Base-by-base conservation (phyloP, 768 basidiomycete genomes). In the Pseudohyphozyma bogoriensis region DNA sequence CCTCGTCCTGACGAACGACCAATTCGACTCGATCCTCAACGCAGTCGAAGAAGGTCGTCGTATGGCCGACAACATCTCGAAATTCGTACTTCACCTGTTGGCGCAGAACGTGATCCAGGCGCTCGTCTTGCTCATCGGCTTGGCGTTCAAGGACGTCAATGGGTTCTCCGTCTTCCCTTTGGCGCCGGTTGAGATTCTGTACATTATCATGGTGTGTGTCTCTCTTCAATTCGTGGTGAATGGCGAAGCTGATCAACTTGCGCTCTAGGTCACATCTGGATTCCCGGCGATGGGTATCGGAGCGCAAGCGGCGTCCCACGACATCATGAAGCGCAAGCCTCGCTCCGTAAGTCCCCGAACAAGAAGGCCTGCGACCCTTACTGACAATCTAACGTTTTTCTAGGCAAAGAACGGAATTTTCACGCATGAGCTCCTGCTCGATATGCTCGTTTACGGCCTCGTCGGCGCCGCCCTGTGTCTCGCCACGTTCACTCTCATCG, bases 11-110 rank as follows among this genome's bases (percentile, higher is more conserved):
- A 76, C 83, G 51, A 80, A 83, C 58, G 81, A 82, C 69, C 82
- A 83, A 69, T 83, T 86, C 65, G 80, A 82, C 1, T 31, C 28
- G 9, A 84, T 85, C 61, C 77, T 82, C 51, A 77, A 78, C 46
- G 84, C 81, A 2, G 79, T 85, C 66, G 77, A 82, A 71, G 83
- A 83, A 70, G 84, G 84, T 62, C 80, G 75, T 80, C 83, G 74
- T 73, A 55, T 51, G 53, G 58, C 82, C 72, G 75, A 76, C 58
- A 83, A 82, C 72, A 79, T 84, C 59, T 76, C 78, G 51, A 77
- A 79, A 58, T 82, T 82, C 68, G 74, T 81, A 33, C 72, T 82
- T 20, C 80, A 82, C 63, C 74, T 83, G 2, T 68, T 82, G 11
- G 74, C 79, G 13, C 78, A 74, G 42, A 82, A 83, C 59, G 74